These are phyloP conservation scores for Exsudoporus floridanus DNA, from an alignment of 1,284 basidiomycete species.

Conservation along the genomic window DNA sequence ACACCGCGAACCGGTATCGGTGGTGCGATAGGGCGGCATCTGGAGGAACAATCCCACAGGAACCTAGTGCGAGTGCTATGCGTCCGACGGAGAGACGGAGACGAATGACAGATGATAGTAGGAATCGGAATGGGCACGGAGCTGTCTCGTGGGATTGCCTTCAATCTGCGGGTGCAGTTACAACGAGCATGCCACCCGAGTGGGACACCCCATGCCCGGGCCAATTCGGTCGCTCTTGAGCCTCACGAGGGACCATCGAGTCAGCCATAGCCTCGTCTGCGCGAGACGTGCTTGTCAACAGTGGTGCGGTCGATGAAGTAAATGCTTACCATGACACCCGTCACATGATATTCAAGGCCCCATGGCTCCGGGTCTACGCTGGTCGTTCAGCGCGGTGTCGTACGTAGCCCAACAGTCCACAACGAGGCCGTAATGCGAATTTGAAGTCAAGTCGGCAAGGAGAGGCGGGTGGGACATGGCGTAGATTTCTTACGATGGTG, in stretches of 20 bases:
- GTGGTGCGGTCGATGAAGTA: too few relatives aligned
- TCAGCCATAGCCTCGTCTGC: background rate
- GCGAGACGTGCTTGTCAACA: too few relatives aligned
- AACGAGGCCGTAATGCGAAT: background rate
- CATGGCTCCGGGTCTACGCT: too few relatives aligned
- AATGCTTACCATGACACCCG: too few relatives aligned
- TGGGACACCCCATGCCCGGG: too few relatives aligned
- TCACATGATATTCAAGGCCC: too few relatives aligned
- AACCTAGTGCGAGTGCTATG: background rate
- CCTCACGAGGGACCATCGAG: background rate
- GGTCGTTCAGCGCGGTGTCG: background rate
- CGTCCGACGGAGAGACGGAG: conserved; percentile 3
- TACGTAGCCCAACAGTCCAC: conserved; percentile 9
- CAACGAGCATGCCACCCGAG: too few relatives aligned
- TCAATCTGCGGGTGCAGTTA: too few relatives aligned
- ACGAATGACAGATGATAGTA: conserved; percentile 12
- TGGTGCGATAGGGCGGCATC: background rate
- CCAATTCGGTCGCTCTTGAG: too few relatives aligned
- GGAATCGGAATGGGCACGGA: background rate
- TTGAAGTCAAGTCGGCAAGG: background rate
- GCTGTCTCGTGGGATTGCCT: background rate
- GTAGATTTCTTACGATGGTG: background rate
- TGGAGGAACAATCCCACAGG: background rate
- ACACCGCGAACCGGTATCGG: background rate
- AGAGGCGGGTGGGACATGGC: background rate